Base-by-base conservation (phyloP, 257 asterid genomes). In the Linderniella brevidens region DNA sequence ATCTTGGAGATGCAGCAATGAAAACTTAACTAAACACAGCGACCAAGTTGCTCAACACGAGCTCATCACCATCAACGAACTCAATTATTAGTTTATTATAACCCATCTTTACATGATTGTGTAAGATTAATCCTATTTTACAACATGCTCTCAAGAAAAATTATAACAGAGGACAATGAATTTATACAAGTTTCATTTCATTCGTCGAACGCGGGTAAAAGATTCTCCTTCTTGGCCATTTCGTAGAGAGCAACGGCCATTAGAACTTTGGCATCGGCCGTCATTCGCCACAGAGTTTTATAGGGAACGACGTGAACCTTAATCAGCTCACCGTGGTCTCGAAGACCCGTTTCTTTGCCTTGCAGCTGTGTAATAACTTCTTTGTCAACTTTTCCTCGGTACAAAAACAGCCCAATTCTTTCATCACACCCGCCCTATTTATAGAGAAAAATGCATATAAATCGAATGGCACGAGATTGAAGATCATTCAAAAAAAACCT, bases 391-490 rank as follows among this genome's bases (percentile, higher is more conserved):
- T 49, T 68, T 55, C 79, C 87, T 75, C 92, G 68, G 69, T 77
- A 79, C 41, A 86, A 59, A 62, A 82, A 73, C 65, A 86, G 53
- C 54, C 85, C 77, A 29, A 86, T 60, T 53, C 74, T 93, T 67
- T 86, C 97, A 3, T 86, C 94, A 38, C 93, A 82, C 11, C 94
- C 97, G 4, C 97, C 94, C 97, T 86, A 60, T 13, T 16, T 25
- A 38, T 49, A 59, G 41, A 29, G 10, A 20, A 8, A 25, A 32
- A 51, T 13, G 4, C 42, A 32, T 52, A 7, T 29, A 11, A 25
- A 8, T 17, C 15, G 57, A 41, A 11, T 45, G 43, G n/a, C n/a
- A n/a, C n/a, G n/a, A n/a, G 12, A 37, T 1, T 12, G 4, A 1
- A 11, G 29, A 14, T 47, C 9, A 2, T 0, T 7, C 13, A 46